A percentile compares a stretch with the other conserved stretches of the same genome.
Conservation (phyloP, 768 basidiomycete genomes). For the Exidia glandulosa region DNA sequence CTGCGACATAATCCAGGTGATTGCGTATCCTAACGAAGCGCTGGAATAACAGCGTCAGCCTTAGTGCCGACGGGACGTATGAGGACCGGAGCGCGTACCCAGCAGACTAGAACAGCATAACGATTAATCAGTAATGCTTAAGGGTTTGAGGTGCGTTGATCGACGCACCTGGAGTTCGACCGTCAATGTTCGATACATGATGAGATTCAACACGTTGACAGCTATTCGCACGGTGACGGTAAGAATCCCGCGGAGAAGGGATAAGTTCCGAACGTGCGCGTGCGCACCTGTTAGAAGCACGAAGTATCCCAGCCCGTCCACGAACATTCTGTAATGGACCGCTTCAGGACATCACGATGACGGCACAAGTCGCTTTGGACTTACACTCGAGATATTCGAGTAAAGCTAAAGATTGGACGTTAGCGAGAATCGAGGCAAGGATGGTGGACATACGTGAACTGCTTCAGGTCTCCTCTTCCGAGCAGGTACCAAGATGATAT, state of each 20-base stretch:
- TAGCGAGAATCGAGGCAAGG: too few relatives aligned
- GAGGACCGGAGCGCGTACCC: not conserved
- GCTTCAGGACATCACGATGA: not conserved
- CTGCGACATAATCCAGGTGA: not conserved
- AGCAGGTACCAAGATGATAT: slow-evolving; percentile 45
- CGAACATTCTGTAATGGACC: not conserved
- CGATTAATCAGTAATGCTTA: not conserved
- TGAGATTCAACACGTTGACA: slow-evolving; percentile 40
- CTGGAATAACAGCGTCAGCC: not conserved
- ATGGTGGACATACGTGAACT: slow-evolving; percentile 7
- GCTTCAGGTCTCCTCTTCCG: slow-evolving; percentile 26
- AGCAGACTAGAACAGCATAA: not conserved
- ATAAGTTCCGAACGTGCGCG: slow-evolving; percentile 18
- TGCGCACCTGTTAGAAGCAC: not conserved
- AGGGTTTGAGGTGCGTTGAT: not conserved
- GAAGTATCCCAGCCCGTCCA: not conserved
- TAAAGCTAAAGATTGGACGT: not conserved
- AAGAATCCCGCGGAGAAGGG: slow-evolving; percentile 55
- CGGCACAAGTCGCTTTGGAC: too few relatives aligned
- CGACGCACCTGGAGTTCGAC: not conserved
- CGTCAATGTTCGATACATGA: slow-evolving; percentile 23
- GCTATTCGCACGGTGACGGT: slow-evolving; percentile 48
- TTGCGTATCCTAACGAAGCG: not conserved
- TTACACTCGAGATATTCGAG: too few relatives aligned
- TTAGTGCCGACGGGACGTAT: not conserved